Conservation (phyloP, 164 flowering plant species). For the Buxus sempervirens region DNA sequence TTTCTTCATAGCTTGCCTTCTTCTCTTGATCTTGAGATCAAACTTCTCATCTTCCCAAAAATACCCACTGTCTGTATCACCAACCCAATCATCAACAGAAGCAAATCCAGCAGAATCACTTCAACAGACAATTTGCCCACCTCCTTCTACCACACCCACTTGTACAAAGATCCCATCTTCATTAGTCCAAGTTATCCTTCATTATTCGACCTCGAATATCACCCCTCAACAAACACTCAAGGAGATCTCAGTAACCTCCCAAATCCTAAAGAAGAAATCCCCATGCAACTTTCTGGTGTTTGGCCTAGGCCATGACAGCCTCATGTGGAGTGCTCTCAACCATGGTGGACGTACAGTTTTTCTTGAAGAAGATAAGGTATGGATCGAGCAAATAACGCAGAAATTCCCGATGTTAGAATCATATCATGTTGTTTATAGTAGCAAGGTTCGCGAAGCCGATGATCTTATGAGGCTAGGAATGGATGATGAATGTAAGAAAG, state of each 20-base stretch:
- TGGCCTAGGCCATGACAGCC: conserved; percentile 88
- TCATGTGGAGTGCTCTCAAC: conserved; percentile 81
- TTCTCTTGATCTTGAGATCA: conserved; percentile 45
- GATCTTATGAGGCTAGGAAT: conserved; percentile 47
- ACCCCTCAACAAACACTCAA: conserved; percentile 72
- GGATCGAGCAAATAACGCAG: conserved; percentile 56
- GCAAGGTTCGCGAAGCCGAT: conserved; percentile 56
- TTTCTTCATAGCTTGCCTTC: conserved; percentile 35
- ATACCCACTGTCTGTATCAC: conserved; percentile 11
- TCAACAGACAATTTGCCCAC: conserved; percentile 21
- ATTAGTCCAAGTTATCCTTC: conserved; percentile 44
- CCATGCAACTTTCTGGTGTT: conserved; percentile 94
- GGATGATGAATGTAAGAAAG: conserved; percentile 44
- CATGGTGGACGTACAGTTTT: conserved; percentile 75
- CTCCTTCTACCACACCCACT: conserved; percentile 15
- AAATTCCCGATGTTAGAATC: conserved; percentile 58
- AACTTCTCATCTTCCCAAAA: conserved; percentile 34
- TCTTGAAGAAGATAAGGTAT: conserved; percentile 71
- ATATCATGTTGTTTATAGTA: conserved; percentile 61
- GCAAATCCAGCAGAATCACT: conserved; percentile 7
- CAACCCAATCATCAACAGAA: conserved; percentile 9
- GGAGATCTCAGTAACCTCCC: conserved; percentile 56
- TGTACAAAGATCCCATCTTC: conserved; percentile 59
- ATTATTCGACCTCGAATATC: conserved; percentile 59
- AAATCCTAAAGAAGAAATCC: conserved; percentile 45